These are phyloP conservation scores for Phytophthora crassamura DNA, from an alignment of 352 stramenopile species.

Conservation along the genomic window DNA sequence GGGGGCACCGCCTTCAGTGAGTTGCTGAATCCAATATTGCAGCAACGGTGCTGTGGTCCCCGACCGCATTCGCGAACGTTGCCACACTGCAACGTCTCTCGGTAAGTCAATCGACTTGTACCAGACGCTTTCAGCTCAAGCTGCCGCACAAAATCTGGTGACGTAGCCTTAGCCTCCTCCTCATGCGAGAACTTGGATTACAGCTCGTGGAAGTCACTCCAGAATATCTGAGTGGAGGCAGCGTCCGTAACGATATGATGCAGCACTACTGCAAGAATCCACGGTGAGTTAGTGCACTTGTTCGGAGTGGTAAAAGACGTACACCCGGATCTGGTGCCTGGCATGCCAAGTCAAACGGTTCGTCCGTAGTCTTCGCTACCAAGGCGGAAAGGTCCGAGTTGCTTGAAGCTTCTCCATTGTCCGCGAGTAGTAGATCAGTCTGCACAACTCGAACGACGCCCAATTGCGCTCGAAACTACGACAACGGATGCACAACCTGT, in stretches of 20 bases:
- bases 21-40: constrained; percentile 56
- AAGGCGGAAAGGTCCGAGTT: too few relatives aligned
- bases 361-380: too few relatives aligned
- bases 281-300: too few relatives aligned
- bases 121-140: constrained; percentile 17
- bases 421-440: too few relatives aligned
- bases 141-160: background rate
- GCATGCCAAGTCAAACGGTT: too few relatives aligned
- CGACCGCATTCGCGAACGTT: constrained; percentile 44
- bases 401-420: too few relatives aligned
- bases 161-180: background rate
- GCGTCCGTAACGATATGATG: constrained; percentile 68
- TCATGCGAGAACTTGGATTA: constrained; percentile 2
- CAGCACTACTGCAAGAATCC: constrained; percentile 49
- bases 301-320: too few relatives aligned
- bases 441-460: too few relatives aligned
- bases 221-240: constrained; percentile 54
- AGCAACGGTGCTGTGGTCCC: constrained; percentile 42
- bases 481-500: constrained; percentile 39
- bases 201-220: constrained; percentile 42
- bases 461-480: constrained; percentile 23
- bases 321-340: too few relatives aligned
- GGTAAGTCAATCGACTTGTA: constrained; percentile 37
- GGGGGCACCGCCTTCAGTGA: constrained; percentile 30
- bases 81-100: constrained; percentile 59